Evolutionary conservation across 805 yeast species (phyloP), one percentile per base, ranked within the genome.

Genomic region (Ascoidea rubescens): DNA sequence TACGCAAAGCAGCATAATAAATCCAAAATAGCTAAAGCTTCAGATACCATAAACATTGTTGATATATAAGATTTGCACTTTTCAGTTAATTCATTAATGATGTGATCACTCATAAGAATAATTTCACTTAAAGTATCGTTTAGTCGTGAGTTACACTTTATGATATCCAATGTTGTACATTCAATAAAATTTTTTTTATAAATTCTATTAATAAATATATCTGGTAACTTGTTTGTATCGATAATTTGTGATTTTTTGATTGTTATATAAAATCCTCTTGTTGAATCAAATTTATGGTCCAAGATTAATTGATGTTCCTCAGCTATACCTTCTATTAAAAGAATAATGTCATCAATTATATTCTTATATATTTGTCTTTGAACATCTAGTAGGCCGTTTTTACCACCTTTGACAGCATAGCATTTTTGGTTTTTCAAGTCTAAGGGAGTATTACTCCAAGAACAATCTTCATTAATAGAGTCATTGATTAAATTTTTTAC

Each of bases 301-400:
- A 72, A 45, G 0, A 52, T 50, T 0, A 71, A 31, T 0, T 56
- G 57, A 50, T 60, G 51, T 14, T 62, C 58, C 12, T 57, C 59
- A 1, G 62, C 56, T 6, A 71, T 32, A 0, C 47, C 33, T 0
- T 62, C 64, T 2, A 71, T 56, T 1, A 59, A 60, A 5, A 53
- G 49, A 16, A 67, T 48, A 2, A 72, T 62, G 49, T 72, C 74
- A 49, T 71, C 71, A 5, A 68, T 59, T 5, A 66, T 58, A 5
- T 58, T 62, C 50, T 68, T 65, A 52, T 74, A 73, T 0, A 72
- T 52, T 53, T 71, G 67, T 46, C 78, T 60, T 3, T 75, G 71
- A 0, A 72, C 67, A 57, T 72, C 77, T 1, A 74, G 58, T 8
- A 75, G 56, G 0, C 79, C 79, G 58, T 75, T 74, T 2, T 61